These are phyloP conservation scores for Paraphaeosphaeria minitans DNA, from an alignment of 2,329 filamentous ascomycete species.

Conservation along the genomic window DNA sequence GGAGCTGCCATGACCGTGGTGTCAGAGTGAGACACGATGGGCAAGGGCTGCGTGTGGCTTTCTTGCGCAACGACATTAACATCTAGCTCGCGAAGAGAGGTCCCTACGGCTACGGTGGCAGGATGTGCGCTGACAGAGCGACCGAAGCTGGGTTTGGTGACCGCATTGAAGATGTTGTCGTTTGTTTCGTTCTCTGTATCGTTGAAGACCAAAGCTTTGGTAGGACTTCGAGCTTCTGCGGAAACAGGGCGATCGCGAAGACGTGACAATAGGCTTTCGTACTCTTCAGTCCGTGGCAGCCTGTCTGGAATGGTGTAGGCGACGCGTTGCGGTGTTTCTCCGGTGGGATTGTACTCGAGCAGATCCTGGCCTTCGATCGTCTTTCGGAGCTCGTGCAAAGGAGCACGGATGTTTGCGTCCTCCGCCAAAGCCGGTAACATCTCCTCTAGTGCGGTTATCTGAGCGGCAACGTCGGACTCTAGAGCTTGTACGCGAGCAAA, in stretches of 20 bases:
- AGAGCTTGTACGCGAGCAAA: slow-evolving; percentile 71
- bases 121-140: slow-evolving; percentile 32
- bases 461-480: slow-evolving; percentile 68
- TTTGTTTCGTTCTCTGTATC: slow-evolving; percentile 44
- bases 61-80: slow-evolving; percentile 50
- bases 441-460: slow-evolving; percentile 63
- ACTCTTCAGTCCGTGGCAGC: slow-evolving; percentile 75
- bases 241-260: slow-evolving; percentile 44
- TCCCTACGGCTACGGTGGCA: slow-evolving; percentile 27
- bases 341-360: slow-evolving; percentile 82
- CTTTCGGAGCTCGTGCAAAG: slow-evolving; percentile 72
- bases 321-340: slow-evolving; percentile 80
- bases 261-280: slow-evolving; percentile 62
- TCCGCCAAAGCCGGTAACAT: slow-evolving; percentile 65
- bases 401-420: slow-evolving; percentile 65
- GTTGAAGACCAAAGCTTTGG: slow-evolving; percentile 60
- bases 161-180: slow-evolving; percentile 33
- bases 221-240: slow-evolving; percentile 48
- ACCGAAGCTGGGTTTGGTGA: slow-evolving; percentile 29
- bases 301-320: slow-evolving; percentile 80
- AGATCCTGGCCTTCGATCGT: slow-evolving; percentile 69
- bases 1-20: slow-evolving; percentile 35
- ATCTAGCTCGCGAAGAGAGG: slow-evolving; percentile 54
- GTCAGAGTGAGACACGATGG: slow-evolving; percentile 40
- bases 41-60: slow-evolving; percentile 37